These are phyloP conservation scores for Suhomyces panamericanus DNA, from an alignment of 1,139 yeast species.

Conservation along the genomic window DNA sequence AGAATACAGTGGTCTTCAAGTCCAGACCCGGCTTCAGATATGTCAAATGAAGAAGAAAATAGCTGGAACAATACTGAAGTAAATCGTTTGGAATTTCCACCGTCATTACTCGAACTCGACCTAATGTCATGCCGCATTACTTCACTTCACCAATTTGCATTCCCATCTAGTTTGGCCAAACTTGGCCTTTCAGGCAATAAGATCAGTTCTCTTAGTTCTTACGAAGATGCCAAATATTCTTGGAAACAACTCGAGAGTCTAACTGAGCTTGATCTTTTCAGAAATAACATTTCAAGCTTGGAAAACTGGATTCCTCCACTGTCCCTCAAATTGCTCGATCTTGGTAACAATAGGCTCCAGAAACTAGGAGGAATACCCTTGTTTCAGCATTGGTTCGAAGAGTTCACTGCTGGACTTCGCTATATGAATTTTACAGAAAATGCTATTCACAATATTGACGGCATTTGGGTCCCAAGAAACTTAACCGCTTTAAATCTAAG, in stretches of 20 bases:
- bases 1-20: conserved; percentile 9
- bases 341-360: conserved; percentile 21
- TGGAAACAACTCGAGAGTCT: conserved; percentile 30
- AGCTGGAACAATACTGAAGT: not conserved
- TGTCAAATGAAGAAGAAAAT: not conserved
- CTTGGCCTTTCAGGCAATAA: conserved; percentile 27
- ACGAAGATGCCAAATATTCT: conserved; percentile 14
- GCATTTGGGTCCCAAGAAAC: conserved; percentile 5
- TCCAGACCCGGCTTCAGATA: no score
- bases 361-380: conserved; percentile 6
- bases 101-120: conserved; percentile 19
- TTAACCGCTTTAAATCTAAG: conserved; percentile 7
- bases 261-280: conserved; percentile 25
- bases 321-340: conserved; percentile 23
- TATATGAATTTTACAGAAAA: conserved; percentile 7
- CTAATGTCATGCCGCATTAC: conserved; percentile 26
- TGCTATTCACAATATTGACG: conserved; percentile 2
- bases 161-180: conserved; percentile 27
- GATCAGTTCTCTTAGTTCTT: conserved; percentile 19
- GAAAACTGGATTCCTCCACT: conserved; percentile 29
- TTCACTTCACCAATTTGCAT: conserved; percentile 23
- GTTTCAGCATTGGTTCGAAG: conserved; percentile 1
- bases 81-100: conserved; percentile 21
- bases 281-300: conserved; percentile 23
- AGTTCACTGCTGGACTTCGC: not conserved